phyloP scores from a whole-genome alignment of 1,139 yeast species.

The Debaryomyces psychrophilus region DNA sequence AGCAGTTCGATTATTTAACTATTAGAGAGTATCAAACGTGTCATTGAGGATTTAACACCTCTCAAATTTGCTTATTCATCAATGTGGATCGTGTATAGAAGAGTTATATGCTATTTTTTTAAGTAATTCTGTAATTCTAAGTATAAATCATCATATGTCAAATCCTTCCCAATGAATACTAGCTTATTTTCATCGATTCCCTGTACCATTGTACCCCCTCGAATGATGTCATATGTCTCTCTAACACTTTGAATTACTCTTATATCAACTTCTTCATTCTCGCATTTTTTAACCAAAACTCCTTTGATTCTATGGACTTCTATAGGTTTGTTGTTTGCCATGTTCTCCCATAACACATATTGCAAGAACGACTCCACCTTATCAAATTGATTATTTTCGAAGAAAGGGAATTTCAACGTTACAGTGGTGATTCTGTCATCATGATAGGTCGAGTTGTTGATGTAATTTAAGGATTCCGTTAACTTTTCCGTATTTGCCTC shows the following conservation, averaged over 20 bases:
- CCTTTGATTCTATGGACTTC: conserved; percentile 90
- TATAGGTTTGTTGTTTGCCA: conserved; percentile 40
- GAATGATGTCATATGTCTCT: conserved; percentile 82
- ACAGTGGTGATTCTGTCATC: conserved; percentile 66
- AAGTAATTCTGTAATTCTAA: conserved; percentile 27
- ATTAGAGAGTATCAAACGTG: too few species aligned
- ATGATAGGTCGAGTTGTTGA: conserved; percentile 32
- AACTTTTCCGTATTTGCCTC: conserved; percentile 48
- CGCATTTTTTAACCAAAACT: conserved; percentile 44
- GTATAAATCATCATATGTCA: conserved; percentile 36
- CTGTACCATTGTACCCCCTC: conserved; percentile 46
- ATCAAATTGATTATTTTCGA: conserved; percentile 34
- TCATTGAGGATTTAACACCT: too few species aligned
- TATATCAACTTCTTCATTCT: conserved; percentile 32
- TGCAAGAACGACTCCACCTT: conserved; percentile 66
- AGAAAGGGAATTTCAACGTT: conserved; percentile 54
- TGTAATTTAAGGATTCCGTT: conserved; percentile 24
- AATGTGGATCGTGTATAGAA: not conserved
- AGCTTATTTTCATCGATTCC: conserved; percentile 53
- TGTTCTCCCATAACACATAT: conserved; percentile 66
- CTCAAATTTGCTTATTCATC: too few species aligned
- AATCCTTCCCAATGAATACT: conserved; percentile 80
- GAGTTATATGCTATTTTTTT: not conserved
- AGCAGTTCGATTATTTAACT: too few species aligned
- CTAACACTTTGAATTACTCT: conserved; percentile 91